Evolutionary conservation across 2,329 filamentous ascomycete species (phyloP).

Genomic region (Colletotrichum falcatum): DNA sequence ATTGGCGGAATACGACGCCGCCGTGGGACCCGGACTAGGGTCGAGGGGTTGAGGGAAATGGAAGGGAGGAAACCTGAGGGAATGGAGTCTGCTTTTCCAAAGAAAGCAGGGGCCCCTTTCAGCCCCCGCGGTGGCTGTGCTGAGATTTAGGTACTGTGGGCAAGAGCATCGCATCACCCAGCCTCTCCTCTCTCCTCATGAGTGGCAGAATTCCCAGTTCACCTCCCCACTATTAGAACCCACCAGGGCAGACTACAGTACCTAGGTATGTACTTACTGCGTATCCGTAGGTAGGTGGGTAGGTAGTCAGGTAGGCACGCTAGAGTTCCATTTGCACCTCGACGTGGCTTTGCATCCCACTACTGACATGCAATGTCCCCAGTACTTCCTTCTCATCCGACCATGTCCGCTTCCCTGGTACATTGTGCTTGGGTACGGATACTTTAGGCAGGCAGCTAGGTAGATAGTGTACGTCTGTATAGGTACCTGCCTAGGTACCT

Average conservation of each 20-base stretch:
- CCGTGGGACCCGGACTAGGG: not conserved
- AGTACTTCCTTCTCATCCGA: slow-evolving; percentile 4
- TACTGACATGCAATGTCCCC: slow-evolving; percentile 1
- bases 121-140: slow-evolving; percentile 40
- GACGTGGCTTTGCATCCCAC: slow-evolving; percentile 36
- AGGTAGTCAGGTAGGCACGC: too few relatives aligned
- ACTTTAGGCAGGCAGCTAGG: too few relatives aligned
- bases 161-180: slow-evolving; percentile 22
- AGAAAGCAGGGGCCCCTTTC: slow-evolving; percentile 23
- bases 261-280: too few relatives aligned
- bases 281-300: too few relatives aligned
- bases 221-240: not conserved
- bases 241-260: not conserved
- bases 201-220: not conserved
- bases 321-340: slow-evolving; percentile 21
- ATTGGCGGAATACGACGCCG: not conserved
- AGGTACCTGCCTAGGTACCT: too few relatives aligned
- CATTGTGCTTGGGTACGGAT: too few relatives aligned
- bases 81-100: slow-evolving; percentile 18
- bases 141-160: not conserved
- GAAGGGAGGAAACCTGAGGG: slow-evolving; percentile 36
- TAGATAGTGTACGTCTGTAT: too few relatives aligned
- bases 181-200: slow-evolving; percentile 17
- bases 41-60: slow-evolving; percentile 15
- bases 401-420: not conserved